Evolutionary conservation across 2,329 filamentous ascomycete genomes (phyloP).

Genomic region (Stemphylium vesicarium): DNA sequence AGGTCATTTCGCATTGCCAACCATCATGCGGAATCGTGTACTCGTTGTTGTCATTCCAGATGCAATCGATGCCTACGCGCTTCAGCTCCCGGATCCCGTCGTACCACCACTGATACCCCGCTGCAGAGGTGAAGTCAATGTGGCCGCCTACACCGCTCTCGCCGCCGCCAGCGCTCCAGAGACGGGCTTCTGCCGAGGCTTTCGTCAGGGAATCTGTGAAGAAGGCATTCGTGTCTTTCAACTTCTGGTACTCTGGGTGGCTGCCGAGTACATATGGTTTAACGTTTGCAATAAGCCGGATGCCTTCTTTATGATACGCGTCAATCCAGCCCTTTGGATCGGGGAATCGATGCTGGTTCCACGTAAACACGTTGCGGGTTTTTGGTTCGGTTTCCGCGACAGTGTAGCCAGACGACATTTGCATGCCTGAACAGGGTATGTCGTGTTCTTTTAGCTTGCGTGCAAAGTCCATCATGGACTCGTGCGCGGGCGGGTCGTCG

Average conservation of each 20-base stretch:
- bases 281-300: constrained; percentile 73
- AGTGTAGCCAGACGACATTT: constrained; percentile 76
- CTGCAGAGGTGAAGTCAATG: constrained; percentile 73
- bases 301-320: constrained; percentile 67
- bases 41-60: constrained; percentile 84
- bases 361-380: constrained; percentile 73
- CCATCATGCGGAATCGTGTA: constrained; percentile 71
- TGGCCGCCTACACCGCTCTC: constrained; percentile 74
- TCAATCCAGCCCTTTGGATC: constrained; percentile 69
- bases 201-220: constrained; percentile 64
- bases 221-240: constrained; percentile 65
- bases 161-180: constrained; percentile 76
- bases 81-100: constrained; percentile 69
- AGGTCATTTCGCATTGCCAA: constrained; percentile 67
- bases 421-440: constrained; percentile 73
- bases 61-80: constrained; percentile 70
- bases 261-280: constrained; percentile 73
- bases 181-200: constrained; percentile 62
- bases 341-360: constrained; percentile 74
- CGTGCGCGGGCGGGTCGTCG: constrained; percentile 61
- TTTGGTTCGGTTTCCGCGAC: constrained; percentile 71
- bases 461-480: constrained; percentile 67
- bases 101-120: constrained; percentile 75
- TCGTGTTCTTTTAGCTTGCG: constrained; percentile 67
- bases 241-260: constrained; percentile 69